Conservation (phyloP, 140 eudicot genomes). For the Cichorium intybus region DNA sequence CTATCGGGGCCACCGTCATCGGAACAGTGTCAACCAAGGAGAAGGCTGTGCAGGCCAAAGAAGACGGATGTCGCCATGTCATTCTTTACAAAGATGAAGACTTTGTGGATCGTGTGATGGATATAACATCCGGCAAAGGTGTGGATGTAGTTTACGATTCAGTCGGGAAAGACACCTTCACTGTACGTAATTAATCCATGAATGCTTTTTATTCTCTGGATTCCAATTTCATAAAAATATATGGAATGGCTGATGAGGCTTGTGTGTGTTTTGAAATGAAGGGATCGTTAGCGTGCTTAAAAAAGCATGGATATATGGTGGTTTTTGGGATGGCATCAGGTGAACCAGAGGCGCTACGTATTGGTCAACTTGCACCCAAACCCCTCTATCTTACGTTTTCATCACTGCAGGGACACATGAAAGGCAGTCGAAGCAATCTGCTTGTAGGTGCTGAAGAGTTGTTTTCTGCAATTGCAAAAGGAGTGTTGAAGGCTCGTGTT, state of each 20-base stretch:
- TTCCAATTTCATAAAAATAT: background rate
- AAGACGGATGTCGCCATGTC: background rate
- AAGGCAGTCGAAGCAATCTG: background rate
- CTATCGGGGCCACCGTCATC: background rate
- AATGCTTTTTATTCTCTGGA: background rate
- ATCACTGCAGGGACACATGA: background rate
- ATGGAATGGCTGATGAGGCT: background rate
- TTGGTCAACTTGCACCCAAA: background rate
- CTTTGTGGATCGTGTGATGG: background rate
- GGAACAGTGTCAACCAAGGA: background rate
- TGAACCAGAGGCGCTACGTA: background rate
- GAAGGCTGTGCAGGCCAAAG: background rate
- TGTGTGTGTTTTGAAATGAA: background rate
- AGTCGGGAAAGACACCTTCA: background rate
- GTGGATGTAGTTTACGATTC: background rate
- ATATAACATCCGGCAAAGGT: background rate
- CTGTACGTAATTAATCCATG: background rate
- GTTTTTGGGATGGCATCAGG: background rate
- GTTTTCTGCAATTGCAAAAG: background rate
- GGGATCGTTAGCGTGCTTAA: background rate
- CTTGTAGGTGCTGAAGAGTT: background rate
- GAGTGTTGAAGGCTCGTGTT: background rate
- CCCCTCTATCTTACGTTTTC: background rate
- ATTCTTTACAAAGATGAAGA: background rate
- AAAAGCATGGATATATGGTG: background rate